Base-by-base conservation (phyloP, 768 basidiomycete species). In the Auriculariales sp. region DNA sequence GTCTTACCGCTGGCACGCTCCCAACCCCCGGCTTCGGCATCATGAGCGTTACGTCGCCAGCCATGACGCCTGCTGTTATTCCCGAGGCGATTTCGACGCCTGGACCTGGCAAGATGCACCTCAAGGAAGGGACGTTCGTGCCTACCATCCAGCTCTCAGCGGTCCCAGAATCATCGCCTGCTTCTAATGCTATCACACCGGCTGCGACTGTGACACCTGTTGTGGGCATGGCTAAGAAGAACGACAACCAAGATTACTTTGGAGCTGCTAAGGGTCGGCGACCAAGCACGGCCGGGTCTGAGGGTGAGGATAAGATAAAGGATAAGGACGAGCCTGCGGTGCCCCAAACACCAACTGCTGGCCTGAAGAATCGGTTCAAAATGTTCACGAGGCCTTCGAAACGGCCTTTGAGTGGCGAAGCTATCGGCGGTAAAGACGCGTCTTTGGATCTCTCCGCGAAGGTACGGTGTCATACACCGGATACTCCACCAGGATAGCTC, bases 361-460 rank as follows among this genome's bases (percentile, higher is more conserved):
- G 83, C 1, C 63, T 92, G 49, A 92, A 93, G 74, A 85, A 88
- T 0, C 75, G 83, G 53, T 63, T 92, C 52, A 86, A 81, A 62
- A 80, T 68, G 48, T 76, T 92, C 53, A 83, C 82, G 7, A 84
- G 81, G 63, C 73, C 67, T 47, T 63, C 71, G 45, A 69, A 66
- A 54, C 64, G 67, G 5, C 68, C 50, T 6, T 3, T 10, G 14
- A 19, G 19, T 28, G 45, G 51, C 33, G 45, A 52, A 15, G 12
- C 39, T 15, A 15, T 10, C 4, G 39, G 14, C 22, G 12, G 12
- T 25, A 44, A 44, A 24, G 39, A 44, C 9, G 9, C 39, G 6
- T 19, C 51, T 30, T 29, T 36, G 29, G 33, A 48, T 17, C 28
- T 28, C 30, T 33, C 27, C 30, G 48, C 46, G 14, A 47, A 47